Evolutionary conservation across 2,329 filamentous ascomycete species (phyloP), one percentile per base, ranked within the genome.

Genomic region (Botrytis hyacinthi): DNA sequence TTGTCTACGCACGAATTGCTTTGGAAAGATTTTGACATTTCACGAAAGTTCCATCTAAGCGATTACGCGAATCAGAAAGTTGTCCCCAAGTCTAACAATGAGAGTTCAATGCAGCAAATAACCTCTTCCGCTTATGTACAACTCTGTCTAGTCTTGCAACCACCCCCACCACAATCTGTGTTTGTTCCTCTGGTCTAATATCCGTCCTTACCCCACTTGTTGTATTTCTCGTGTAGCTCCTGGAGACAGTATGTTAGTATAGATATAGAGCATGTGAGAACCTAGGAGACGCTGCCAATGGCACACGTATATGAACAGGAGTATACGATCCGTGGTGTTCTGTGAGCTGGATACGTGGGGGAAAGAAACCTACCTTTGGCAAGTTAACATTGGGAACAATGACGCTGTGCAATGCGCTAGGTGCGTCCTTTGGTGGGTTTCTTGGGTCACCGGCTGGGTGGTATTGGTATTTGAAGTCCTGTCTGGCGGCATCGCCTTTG

Each of bases 141-240:
- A 60, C 68, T 70, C 67, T 68, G 66, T 32, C 18, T 32, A 44
- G 51, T 63, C 70, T 59, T 57, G 46, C 67, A 70, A 71, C 48
- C 29, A 66, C 26, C 40, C 70, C 35, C 51, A 40, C 60, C 60
- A 67, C 61, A 54, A 35, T 69, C 68, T 44, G n/a, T 37, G 63
- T 46, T n/a, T 87, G 74, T 83, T 16, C 35, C 22, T 70, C 42
- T 71, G 57, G 32, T 74, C 77, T 81, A 81, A 74, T 80, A 98
- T 79, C 94, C 95, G 79, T 98, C 96, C 90, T 98, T 98, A 84
- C 96, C 96, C 90, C 93, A 98, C 89, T 99, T 99, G 93, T 99
- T 99, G 90, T 92, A 98, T 86, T 92, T 92, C 80, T 99, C 96
- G 86, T 99, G 96, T 77, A 98, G 90, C 81, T 92, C 88, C 93